A percentile compares a stretch with the other conserved stretches of the same genome.
These are phyloP conservation scores for Gracilaria caudata DNA, from an alignment of 23 red algal species.

Conservation along the genomic window DNA sequence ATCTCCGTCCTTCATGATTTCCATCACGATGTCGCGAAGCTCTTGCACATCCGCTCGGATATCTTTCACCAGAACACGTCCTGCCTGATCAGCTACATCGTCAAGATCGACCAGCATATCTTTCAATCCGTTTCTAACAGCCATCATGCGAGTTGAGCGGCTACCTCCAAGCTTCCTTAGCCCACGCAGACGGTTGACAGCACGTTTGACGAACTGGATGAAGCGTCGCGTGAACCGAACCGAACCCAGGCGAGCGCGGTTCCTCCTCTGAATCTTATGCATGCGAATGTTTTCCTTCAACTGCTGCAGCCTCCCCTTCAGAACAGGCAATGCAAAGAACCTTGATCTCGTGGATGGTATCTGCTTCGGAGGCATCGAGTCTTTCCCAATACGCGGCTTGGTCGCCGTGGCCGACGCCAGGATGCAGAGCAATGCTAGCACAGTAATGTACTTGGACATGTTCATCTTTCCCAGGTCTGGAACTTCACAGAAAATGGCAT, in stretches of 20 bases:
- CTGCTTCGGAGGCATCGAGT: not conserved
- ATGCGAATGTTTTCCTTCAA: not conserved
- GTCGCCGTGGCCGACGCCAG: not conserved
- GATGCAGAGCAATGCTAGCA: not conserved
- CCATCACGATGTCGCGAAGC: not conserved
- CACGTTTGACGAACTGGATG: not conserved
- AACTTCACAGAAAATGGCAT: not conserved
- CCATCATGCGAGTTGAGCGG: not conserved
- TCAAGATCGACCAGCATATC: not conserved
- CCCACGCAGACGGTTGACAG: not conserved
- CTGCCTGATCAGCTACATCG: not conserved
- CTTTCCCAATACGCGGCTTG: not conserved
- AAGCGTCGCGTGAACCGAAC: not conserved
- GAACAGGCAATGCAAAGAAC: not conserved
- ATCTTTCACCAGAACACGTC: not conserved
- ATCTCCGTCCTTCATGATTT: conserved; percentile 5
- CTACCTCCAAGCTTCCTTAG: not conserved
- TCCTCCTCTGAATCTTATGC: not conserved
- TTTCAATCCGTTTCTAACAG: not conserved
- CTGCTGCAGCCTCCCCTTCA: not conserved
- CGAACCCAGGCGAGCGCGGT: not conserved
- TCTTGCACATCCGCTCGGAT: not conserved
- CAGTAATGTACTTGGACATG: conserved; percentile 4
- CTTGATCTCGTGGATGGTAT: not conserved
- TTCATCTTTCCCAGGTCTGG: not conserved